phyloP scores from a whole-genome alignment of 768 basidiomycete genomes.

The Termitomyces sp. region DNA sequence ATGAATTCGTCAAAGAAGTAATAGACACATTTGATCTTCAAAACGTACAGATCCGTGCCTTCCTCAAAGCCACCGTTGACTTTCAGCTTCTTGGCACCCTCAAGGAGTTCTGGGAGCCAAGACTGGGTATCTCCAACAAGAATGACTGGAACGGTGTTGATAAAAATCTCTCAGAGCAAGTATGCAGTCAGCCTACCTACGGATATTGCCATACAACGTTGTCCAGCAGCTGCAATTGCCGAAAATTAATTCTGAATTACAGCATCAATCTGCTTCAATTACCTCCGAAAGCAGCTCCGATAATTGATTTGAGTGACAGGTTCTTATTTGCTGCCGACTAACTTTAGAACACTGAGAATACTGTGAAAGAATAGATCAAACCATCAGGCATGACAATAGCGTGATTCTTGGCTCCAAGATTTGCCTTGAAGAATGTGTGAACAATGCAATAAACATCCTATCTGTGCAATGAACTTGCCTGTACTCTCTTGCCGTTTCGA shows the following conservation, averaged over 20 bases:
- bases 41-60: constrained; percentile 69
- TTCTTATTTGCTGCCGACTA: constrained; percentile 77
- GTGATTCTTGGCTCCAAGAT: constrained; percentile 94
- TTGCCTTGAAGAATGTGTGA: constrained; percentile 30
- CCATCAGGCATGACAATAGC: constrained; percentile 93
- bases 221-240: constrained; percentile 73
- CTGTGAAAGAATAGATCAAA: constrained; percentile 29
- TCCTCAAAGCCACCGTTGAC: constrained; percentile 91
- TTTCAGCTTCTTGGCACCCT: constrained; percentile 75
- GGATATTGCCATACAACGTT: constrained; percentile 95
- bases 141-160: constrained; percentile 42
- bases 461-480: constrained; percentile 35
- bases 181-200: constrained; percentile 55
- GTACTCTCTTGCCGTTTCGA: constrained; percentile 84
- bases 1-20: constrained; percentile 2
- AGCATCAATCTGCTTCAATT: constrained; percentile 13
- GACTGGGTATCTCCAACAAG: constrained; percentile 76
- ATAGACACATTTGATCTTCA: neutral
- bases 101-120: constrained; percentile 86
- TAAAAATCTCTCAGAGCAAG: neutral
- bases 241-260: constrained; percentile 5
- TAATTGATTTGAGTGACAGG: constrained; percentile 83
- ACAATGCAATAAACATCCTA: neutral
- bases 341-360: neutral
- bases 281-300: constrained; percentile 94